These are phyloP conservation scores for Blastocystis hominis DNA, from an alignment of 352 stramenopile genomes.

Conservation along the genomic window DNA sequence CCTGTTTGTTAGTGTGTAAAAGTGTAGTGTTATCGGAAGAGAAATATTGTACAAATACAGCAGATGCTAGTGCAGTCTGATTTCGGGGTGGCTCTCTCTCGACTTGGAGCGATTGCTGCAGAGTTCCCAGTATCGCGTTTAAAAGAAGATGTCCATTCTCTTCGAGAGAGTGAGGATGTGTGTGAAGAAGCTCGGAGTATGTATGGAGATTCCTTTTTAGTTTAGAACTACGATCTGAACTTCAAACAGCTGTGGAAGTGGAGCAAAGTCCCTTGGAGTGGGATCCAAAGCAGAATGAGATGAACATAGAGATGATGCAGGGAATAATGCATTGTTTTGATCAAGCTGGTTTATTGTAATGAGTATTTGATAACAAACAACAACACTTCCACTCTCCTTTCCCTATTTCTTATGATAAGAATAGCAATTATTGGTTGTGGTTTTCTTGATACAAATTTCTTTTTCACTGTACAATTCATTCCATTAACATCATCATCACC, in stretches of 20 bases:
- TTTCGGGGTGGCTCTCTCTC: background rate
- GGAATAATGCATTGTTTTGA: slow-evolving; percentile 51
- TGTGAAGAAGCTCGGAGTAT: background rate
- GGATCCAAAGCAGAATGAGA: background rate
- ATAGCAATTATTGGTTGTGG: background rate
- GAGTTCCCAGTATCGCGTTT: background rate
- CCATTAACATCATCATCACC: background rate
- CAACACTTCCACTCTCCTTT: background rate
- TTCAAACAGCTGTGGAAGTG: background rate
- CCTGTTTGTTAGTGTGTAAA: background rate
- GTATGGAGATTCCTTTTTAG: background rate
- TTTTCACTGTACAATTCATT: background rate
- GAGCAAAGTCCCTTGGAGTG: background rate
- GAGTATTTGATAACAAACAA: background rate
- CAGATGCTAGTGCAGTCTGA: slow-evolving; percentile 9
- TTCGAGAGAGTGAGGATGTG: background rate
- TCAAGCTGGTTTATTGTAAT: slow-evolving; percentile 26
- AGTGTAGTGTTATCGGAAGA: slow-evolving; percentile 35
- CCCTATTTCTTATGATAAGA: background rate
- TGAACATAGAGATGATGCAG: slow-evolving; percentile 35
- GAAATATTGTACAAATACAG: slow-evolving; percentile 49
- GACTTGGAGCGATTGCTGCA: background rate
- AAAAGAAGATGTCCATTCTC: slow-evolving; percentile 2
- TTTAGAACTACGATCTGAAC: background rate
- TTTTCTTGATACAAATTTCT: background rate